Evolutionary conservation across 78 protist genomes (phyloP), one percentile per base, ranked within the genome.

Genomic region (Dictyostelium brefeldianum): DNA sequence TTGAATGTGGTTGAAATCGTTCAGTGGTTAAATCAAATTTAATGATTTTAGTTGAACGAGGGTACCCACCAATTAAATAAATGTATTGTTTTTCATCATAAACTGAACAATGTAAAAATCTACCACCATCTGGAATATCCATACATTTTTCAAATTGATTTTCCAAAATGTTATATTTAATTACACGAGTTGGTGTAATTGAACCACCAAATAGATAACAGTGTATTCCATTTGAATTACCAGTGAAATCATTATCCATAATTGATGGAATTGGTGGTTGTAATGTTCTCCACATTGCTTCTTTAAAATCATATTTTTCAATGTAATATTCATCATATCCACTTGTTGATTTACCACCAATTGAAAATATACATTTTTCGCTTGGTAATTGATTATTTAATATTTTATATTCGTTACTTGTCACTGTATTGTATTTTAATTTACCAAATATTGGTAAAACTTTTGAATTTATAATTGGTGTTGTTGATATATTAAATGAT

Each of bases 181-280:
- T 25, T 18, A 77, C 51, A 46, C 73, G 78, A 9, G 85, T 46
- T 62, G 93, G 93, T 31, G 83, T 6, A 6, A 87, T 43, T 59
- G 83, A 75, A 5, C 93, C 93, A 12, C 93, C 93, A 87, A 87
- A 87, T 62, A 73, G 10, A 53, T 85, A 85, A 1, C 74, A 74
- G 12, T 48, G 41, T 8, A 51, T 71, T 12, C 92, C 92, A 74
- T 85, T 83, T 22, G 25, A 85, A 22, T 31, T 53, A n/a, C 74
- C 62, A 0, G 92, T 85, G 50, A 85, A 85, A 51, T 85, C 92
- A 75, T 75, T 85, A 20, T 85, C 92, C 92, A 85, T 85, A 7
- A 69, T 69, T 5, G 64, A 54, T n/a, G 64, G 77, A 2, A 74
- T 64, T 29, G 80, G 89, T 14, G 79, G 43, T 70, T 47, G 47